Evolutionary conservation across 2,329 filamentous ascomycete genomes (phyloP).

Genomic region (Hawksworthiomyces lignivorus): DNA sequence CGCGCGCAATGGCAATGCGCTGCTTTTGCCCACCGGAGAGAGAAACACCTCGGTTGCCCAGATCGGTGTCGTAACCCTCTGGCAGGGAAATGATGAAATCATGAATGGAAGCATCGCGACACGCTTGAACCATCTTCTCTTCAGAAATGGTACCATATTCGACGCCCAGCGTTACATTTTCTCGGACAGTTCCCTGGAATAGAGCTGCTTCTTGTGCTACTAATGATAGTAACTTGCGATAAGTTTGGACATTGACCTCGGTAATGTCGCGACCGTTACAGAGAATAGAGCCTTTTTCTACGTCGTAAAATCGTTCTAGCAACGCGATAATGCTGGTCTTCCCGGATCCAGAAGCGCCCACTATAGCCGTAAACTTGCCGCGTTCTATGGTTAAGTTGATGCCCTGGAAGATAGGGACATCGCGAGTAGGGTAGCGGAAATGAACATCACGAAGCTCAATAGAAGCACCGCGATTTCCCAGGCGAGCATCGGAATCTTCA

Average conservation of each 20-base stretch:
- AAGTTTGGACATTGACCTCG: slow-evolving; percentile 50
- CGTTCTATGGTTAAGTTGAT: slow-evolving; percentile 58
- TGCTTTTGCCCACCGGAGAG: slow-evolving; percentile 75
- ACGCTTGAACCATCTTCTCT: slow-evolving; percentile 43
- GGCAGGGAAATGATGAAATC: slow-evolving; percentile 63
- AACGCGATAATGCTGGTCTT: slow-evolving; percentile 61
- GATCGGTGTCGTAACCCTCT: slow-evolving; percentile 58
- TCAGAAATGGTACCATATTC: slow-evolving; percentile 44
- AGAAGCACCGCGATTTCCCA: slow-evolving; percentile 27
- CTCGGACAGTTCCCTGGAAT: slow-evolving; percentile 60
- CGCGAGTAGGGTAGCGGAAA: slow-evolving; percentile 54
- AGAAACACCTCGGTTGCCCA: slow-evolving; percentile 59
- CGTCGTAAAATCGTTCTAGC: slow-evolving; percentile 64
- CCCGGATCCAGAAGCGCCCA: slow-evolving; percentile 63
- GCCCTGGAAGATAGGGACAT: slow-evolving; percentile 49
- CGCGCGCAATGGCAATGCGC: slow-evolving; percentile 48
- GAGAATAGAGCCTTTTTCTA: slow-evolving; percentile 54
- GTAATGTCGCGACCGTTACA: slow-evolving; percentile 55
- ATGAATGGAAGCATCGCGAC: slow-evolving; percentile 58
- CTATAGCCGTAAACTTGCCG: slow-evolving; percentile 63
- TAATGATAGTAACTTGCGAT: slow-evolving; percentile 58
- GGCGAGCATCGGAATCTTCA: slow-evolving; percentile 22
- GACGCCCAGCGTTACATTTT: slow-evolving; percentile 63
- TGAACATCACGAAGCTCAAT: slow-evolving; percentile 50
- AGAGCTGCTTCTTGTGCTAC: slow-evolving; percentile 70